phyloP scores from a whole-genome alignment of 2,329 filamentous ascomycete species.

The Fonsecaea pedrosoi region DNA sequence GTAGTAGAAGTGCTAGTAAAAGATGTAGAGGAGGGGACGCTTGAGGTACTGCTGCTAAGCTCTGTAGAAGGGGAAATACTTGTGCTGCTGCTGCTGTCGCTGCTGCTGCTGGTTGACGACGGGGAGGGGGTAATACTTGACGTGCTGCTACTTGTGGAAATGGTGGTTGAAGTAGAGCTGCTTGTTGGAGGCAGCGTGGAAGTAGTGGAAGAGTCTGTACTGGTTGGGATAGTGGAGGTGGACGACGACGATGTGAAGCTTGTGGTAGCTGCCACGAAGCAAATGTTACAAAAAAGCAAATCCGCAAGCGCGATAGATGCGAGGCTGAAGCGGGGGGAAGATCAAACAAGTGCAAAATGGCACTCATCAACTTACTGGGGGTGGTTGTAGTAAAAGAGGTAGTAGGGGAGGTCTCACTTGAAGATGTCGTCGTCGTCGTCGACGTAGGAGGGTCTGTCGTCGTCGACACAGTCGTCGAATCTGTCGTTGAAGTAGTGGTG shows the following conservation, averaged over 20 bases:
- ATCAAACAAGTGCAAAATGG: slow-evolving; percentile 11
- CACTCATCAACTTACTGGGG: slow-evolving; percentile 28
- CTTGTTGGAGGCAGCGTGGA: slow-evolving; percentile 13
- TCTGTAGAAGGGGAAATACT: slow-evolving; percentile 18
- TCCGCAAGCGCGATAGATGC: background rate
- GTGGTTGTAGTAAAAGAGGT: background rate
- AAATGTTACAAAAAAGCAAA: slow-evolving; percentile 27
- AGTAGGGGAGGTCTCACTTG: background rate
- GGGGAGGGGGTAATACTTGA: slow-evolving; percentile 9
- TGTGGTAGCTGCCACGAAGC: slow-evolving; percentile 31
- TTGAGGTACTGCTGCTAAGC: slow-evolving; percentile 16
- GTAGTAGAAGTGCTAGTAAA: slow-evolving; percentile 4
- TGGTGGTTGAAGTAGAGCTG: slow-evolving; percentile 18
- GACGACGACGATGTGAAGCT: slow-evolving; percentile 19
- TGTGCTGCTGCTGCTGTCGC: background rate
- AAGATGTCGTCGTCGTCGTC: background rate
- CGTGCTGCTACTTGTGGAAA: slow-evolving; percentile 20
- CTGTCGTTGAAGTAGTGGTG: no score
- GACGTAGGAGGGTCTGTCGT: slow-evolving; percentile 1
- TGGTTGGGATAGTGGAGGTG: slow-evolving; percentile 13
- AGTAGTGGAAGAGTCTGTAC: slow-evolving; percentile 13
- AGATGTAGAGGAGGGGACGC: slow-evolving; percentile 12
- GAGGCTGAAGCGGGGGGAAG: slow-evolving; percentile 19
- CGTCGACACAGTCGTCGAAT: slow-evolving; percentile 5
- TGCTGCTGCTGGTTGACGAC: slow-evolving; percentile 8